Base-by-base conservation (phyloP, 78 protist genomes). In the Creolimax fragrantissima region DNA sequence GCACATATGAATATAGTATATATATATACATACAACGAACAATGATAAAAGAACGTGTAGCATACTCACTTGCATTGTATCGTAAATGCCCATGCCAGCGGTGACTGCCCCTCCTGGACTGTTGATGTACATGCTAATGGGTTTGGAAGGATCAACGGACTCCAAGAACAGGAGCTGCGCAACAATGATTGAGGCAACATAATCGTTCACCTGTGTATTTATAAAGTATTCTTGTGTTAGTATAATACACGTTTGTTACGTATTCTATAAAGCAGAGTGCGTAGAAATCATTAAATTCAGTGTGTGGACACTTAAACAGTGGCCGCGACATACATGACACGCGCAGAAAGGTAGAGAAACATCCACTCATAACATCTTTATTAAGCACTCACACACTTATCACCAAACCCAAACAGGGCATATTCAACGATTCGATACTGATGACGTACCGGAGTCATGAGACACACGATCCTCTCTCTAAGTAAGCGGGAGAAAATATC, bases 121-220 rank as follows among this genome's bases (percentile, higher is more conserved):
- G 91, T 94, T 94, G 92, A 94, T 94, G 91, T 89, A 92, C 92
- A 94, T n/a, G n/a, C 3, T 6, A 89, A 94, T 89, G 43, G 94
- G 90, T 58, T 4, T 7, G 44, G 67, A 83, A 35, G 91, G 43
- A 17, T n/a, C 3, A 43, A 88, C 94, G 3, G 93, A 6, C 43
- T 94, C 94, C 32, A 92, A 91, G 3, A 37, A 92, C 32, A 94
- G 92, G 43, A 94, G 92, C 81, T 92, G 94, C 37, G 95, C 95
- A 3, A 89, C 91, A 2, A 94, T 47, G 3, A 81, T 32, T 2
- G 88, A 32, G 7, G 91, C 39, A 42, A 83, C 3, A 17, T 11
- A 47, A 43, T 94, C 95, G 66, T 81, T 35, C 4, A 93, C 84
- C 94, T 92, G 41, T 11, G 2, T 45, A 35, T 37, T 35, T 3